A percentile compares a stretch with the other conserved stretches of the same genome.
These are phyloP conservation scores for Aspergillus affinis DNA, from an alignment of 495 filamentous ascomycete genomes.

Conservation along the genomic window DNA sequence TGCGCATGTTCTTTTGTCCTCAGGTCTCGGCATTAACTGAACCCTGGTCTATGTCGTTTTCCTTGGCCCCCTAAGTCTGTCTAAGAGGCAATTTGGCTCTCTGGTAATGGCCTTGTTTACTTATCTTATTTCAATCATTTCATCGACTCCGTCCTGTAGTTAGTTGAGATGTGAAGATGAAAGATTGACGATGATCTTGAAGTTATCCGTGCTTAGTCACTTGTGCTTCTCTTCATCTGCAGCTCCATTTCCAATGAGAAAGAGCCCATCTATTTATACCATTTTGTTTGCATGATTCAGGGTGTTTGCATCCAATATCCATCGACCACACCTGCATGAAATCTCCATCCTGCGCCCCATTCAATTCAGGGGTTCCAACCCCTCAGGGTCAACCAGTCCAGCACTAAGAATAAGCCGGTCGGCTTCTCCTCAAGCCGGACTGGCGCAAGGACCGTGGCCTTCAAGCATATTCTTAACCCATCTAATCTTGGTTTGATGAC, in stretches of 20 bases:
- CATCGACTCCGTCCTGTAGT: too few relatives aligned
- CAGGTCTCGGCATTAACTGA: too few relatives aligned
- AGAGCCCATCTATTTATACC: neutral
- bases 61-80: too few relatives aligned
- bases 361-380: neutral
- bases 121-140: too few relatives aligned
- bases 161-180: too few relatives aligned
- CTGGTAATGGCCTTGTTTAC: too few relatives aligned
- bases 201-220: too few relatives aligned
- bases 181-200: too few relatives aligned
- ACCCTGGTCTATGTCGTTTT: too few relatives aligned
- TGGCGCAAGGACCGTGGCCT: neutral
- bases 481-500: slow-evolving; percentile 5
- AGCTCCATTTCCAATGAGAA: neutral
- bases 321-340: neutral
- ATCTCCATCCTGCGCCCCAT: neutral
- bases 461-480: neutral
- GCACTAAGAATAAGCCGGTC: neutral
- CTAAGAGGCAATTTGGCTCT: too few relatives aligned
- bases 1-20: too few relatives aligned
- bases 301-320: neutral
- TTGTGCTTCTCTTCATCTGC: too few relatives aligned
- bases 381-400: neutral
- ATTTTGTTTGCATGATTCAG: neutral
- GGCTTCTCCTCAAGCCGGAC: neutral